Base-by-base conservation (phyloP, 768 basidiomycete genomes). In the Solioccasus polychromus region DNA sequence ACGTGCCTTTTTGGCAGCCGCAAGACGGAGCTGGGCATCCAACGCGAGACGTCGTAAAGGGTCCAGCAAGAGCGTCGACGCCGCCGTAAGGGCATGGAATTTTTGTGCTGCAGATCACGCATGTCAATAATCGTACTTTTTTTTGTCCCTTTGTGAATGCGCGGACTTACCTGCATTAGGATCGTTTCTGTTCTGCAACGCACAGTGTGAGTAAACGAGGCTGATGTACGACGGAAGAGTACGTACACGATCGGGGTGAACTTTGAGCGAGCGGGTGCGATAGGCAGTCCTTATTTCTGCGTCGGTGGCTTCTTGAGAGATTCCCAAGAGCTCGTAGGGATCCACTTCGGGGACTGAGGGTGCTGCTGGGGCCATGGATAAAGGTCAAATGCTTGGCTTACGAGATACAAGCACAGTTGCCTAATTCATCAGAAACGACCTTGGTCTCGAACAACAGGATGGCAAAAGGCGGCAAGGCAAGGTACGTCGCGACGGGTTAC, bases 221-320 rank as follows among this genome's bases (percentile, higher is more conserved):
- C 28, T n/a, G 18, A 42, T 17, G 22, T 11, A 38, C 25, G 49
- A 54, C 24, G 35, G 19, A 35, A 31, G 18, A 9, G 50, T 50
- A 74, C 79, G 51, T 53, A 89, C 89, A 59, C 88, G 79, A 60
- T 92, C 90, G 23, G 90, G 90, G 67, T 92, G 90, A 28, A 91
- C 87, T 69, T 89, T 91, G 55, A 89, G 74, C 2, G 90, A 91
- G 23, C 79, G 73, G 47, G 87, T 75, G 31, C 89, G 77, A 54
- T 91, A 92, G 0, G 89, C 88, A 3, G 82, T 87, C 46, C 79
- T 76, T 42, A 92, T 87, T 52, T 90, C 88, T 40, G 79, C 76
- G 47, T 91, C 88, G 24, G 84, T 84, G 15, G 83, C 75, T 51
- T 88, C 86, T 31, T 72, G 55, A 6, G 71, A 69, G 24, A 91